Evolutionary conservation across 23 red algal genomes (phyloP), one percentile per base, ranked within the genome.

Genomic region (Gracilaria gracilis): DNA sequence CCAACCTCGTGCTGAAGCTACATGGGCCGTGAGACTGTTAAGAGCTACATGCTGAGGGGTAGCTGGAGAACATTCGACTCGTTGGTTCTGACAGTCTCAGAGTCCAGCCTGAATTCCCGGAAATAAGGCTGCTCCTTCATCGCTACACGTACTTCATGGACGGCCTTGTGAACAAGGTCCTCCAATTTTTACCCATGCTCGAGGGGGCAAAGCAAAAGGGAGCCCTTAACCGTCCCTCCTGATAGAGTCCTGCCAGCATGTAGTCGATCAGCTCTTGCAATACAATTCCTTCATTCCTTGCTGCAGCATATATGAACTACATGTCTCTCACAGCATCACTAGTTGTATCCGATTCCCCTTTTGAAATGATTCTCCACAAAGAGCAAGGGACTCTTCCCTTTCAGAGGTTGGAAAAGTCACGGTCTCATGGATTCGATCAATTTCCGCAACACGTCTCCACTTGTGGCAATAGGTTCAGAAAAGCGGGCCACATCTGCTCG

Each of bases 381-480:
- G 51, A 55, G 17, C 1, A 15, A 55, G 2, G 1, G 9, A 55
- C 42, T 6, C 19, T 55, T 6, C 51, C 11, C 11, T 19, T 55
- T 55, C 51, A 55, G 19, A 15, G 16, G 7, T 55, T 67, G 6
- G 33, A 28, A 67, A 11, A 11, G 62, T 73, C 28, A 73, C 11
- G 80, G 80, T 64, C 51, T 59, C 80, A 83, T 83, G 24, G 55
- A 65, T n/a, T 65, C 36, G 33, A 66, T 55, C 57, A 83, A 34
- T 32, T 83, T 65, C 37, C 33, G 55, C 55, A 83, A 57, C 28
- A 83, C 57, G 24, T 83, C 53, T 66, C 80, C 80, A 42, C 80
- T 83, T 42, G 33, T 24, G 15, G 35, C 53, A 27, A 83, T 65
- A 64, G 55, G 55, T 12, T 65, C 49, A 57, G 55, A 39, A 62